These are phyloP conservation scores for Microbotryum saponariae DNA, from an alignment of 1,284 basidiomycete genomes.

Conservation along the genomic window DNA sequence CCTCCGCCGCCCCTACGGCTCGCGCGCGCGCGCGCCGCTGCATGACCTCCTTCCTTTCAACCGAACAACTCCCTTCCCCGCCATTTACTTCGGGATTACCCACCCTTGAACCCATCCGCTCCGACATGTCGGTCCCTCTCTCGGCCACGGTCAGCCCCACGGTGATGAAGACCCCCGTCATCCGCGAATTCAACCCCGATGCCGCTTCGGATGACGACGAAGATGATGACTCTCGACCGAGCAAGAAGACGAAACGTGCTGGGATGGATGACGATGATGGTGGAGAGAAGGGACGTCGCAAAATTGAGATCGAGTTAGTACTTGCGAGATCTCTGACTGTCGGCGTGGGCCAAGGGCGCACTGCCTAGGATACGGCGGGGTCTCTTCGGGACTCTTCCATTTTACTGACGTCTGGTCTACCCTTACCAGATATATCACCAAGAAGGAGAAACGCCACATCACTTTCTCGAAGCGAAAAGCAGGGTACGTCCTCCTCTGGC, in stretches of 20 bases:
- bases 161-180: constrained; percentile 1
- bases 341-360: too few species aligned
- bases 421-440: constrained; percentile 3
- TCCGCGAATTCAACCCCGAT: constrained; percentile 22
- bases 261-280: background rate
- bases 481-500: constrained; percentile 44
- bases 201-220: constrained; percentile 26
- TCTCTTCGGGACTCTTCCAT: too few species aligned
- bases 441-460: constrained; percentile 65
- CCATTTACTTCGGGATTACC: background rate
- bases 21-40: too few species aligned
- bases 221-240: constrained; percentile 20
- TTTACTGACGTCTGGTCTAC: background rate
- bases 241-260: constrained; percentile 20
- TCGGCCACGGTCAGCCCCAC: too few species aligned
- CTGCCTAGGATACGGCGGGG: too few species aligned
- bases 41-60: too few species aligned
- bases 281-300: constrained; percentile 60
- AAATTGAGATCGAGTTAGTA: constrained; percentile 97
- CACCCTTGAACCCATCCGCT: background rate
- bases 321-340: too few species aligned
- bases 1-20: background rate
- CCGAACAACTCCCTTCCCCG: background rate
- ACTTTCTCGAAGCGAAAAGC: constrained; percentile 99
- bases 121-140: too few species aligned